Percentiles rank a stretch among this genome's conserved stretches.
Conservation (phyloP, 2,329 filamentous ascomycete species). For the Phoma sp. region DNA sequence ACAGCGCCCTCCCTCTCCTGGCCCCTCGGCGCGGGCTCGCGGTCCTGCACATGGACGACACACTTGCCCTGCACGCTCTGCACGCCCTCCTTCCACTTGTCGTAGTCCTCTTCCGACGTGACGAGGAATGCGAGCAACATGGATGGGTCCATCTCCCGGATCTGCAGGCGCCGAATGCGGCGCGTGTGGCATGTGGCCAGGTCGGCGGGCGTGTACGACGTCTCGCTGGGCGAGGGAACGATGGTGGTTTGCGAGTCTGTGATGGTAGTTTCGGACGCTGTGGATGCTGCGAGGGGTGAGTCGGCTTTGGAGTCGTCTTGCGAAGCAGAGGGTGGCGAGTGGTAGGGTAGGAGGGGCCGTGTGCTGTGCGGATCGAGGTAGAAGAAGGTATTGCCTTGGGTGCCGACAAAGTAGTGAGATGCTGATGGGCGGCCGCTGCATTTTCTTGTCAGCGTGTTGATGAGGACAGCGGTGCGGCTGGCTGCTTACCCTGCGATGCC, state of each 20-base stretch:
- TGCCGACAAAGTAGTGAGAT: slow-evolving; percentile 79
- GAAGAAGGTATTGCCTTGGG: slow-evolving; percentile 81
- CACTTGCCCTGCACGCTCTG: slow-evolving; percentile 75
- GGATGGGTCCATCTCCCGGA: slow-evolving; percentile 95
- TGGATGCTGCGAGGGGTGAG: slow-evolving; percentile 18
- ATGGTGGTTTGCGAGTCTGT: slow-evolving; percentile 32
- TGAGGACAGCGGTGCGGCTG: not conserved
- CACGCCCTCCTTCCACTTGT: slow-evolving; percentile 79
- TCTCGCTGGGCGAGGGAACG: slow-evolving; percentile 19
- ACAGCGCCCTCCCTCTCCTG: slow-evolving; percentile 75
- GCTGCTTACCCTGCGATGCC: slow-evolving; percentile 85
- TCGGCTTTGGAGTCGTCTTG: not conserved
- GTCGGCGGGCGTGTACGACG: slow-evolving; percentile 73
- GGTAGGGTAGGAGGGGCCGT: slow-evolving; percentile 74
- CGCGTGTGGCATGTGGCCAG: slow-evolving; percentile 86
- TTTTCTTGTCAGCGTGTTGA: slow-evolving; percentile 16
- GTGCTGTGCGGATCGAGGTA: slow-evolving; percentile 95
- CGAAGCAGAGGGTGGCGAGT: slow-evolving; percentile 42
- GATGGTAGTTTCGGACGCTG: slow-evolving; percentile 21
- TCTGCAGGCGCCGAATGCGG: slow-evolving; percentile 79
- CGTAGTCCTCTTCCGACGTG: slow-evolving; percentile 81
- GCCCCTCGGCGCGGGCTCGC: slow-evolving; percentile 63
- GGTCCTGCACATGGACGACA: slow-evolving; percentile 83
- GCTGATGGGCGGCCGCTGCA: slow-evolving; percentile 86
- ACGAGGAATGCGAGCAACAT: slow-evolving; percentile 97